Conservation (phyloP, 352 stramenopile species). For the Phytopythium delawarense region DNA sequence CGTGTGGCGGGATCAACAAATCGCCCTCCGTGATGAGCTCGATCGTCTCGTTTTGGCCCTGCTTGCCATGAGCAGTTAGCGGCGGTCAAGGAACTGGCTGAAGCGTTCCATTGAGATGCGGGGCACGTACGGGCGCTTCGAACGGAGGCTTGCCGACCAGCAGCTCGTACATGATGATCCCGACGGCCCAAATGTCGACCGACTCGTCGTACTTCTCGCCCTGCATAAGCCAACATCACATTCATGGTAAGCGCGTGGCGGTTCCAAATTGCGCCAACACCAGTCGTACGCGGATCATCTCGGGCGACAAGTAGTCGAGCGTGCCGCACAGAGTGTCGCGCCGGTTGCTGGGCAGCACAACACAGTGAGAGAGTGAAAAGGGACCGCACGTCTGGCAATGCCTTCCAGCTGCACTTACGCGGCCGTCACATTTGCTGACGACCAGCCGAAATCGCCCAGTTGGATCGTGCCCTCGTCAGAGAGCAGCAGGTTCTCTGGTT, state of each 20-base stretch:
- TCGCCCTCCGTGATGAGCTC: constrained; percentile 90
- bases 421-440: constrained; percentile 78
- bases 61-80: not conserved
- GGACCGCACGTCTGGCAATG: not conserved
- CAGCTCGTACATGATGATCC: constrained; percentile 98
- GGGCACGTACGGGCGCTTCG: constrained; percentile 79
- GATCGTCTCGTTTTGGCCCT: constrained; percentile 95
- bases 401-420: constrained; percentile 28
- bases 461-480: constrained; percentile 92
- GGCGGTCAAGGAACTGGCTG: not conserved
- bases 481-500: constrained; percentile 94
- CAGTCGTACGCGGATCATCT: constrained; percentile 94
- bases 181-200: constrained; percentile 99
- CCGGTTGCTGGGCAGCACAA: constrained; percentile 42
- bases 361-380: not conserved
- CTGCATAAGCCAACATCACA: constrained; percentile 11
- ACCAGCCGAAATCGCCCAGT: constrained; percentile 99
- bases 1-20: constrained; percentile 56
- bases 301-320: constrained; percentile 98
- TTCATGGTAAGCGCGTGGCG: not conserved
- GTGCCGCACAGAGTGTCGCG: constrained; percentile 98
- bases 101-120: not conserved
- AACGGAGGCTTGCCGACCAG: constrained; percentile 97
- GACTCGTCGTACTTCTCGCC: constrained; percentile 96
- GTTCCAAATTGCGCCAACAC: not conserved